Evolutionary conservation across 2,329 filamentous ascomycete species (phyloP), one percentile per base, ranked within the genome.

Genomic region (Amesomyces nigricolor): DNA sequence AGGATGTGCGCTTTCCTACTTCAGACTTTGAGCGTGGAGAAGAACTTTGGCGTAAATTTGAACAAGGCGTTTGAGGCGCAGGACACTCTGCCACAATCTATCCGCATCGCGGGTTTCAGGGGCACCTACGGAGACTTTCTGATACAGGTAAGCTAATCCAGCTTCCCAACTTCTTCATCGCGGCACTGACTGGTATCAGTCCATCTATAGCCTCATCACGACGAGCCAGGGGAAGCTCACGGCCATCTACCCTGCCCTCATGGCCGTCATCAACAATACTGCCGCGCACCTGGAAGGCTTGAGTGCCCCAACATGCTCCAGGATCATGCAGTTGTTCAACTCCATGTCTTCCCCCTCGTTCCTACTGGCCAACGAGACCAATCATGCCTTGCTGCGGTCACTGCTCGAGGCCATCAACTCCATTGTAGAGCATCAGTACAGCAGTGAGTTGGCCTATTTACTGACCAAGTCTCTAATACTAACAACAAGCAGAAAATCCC

Each of bases 1-100:
- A 83, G 94, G 53, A 96, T 97, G 91, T 96, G 94, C 71, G 86
- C 95, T n/a, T 97, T 99, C 69, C 80, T 97, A 43, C 74, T 99
- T 40, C 94, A 99, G 71, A 97, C 94, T 0, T 75, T 99, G 66
- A 97, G 92, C 65, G 91, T 95, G 2, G 94, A 97, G 71, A 82
- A 87, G 54, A 91, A 88, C 60, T 97, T 97, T 71, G 92, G 91
- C 30, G 82, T 87, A 66, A 92, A 90, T 64, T 77, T 99, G 49
- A 97, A 96, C 72, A 91, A 90, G 71, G 79, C 77, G 14, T 97
- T 99, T 63, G 86, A 91, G 60, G 88, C 85, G 1, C 92, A 96
- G 68, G 91, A 96, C 52, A 91, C 88, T 5, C 75, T 99, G 14
- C 94, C 94, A 11, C 72, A 81, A 14, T 86, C 83, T 47, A 92